These are phyloP conservation scores for Boletellus sp. DNA, from an alignment of 1,284 basidiomycete species.

Conservation along the genomic window DNA sequence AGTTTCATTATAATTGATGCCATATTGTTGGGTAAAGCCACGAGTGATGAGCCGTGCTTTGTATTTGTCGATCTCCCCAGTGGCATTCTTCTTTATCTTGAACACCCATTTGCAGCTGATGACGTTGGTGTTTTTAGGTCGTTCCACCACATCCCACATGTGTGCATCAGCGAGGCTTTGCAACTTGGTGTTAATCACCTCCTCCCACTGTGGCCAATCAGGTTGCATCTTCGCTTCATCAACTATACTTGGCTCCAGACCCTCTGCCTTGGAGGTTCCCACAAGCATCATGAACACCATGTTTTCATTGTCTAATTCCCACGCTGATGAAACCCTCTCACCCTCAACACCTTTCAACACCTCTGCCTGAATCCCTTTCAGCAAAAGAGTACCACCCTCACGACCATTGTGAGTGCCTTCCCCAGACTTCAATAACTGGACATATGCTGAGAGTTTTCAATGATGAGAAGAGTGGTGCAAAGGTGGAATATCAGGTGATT, in stretches of 20 bases:
- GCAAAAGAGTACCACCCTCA: too few relatives aligned
- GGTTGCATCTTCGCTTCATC: not conserved
- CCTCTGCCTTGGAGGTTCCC: not conserved
- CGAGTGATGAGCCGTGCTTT: not conserved
- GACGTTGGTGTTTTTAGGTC: conserved; percentile 20
- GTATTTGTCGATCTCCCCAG: not conserved
- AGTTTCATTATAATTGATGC: not conserved
- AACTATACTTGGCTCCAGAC: not conserved
- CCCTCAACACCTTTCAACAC: too few relatives aligned
- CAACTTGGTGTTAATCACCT: not conserved
- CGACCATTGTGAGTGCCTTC: too few relatives aligned
- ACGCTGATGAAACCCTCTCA: not conserved
- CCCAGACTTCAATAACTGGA: too few relatives aligned
- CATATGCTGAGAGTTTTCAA: too few relatives aligned
- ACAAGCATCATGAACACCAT: not conserved
- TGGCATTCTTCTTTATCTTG: not conserved
- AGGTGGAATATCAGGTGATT: too few relatives aligned
- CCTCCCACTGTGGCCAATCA: conserved; percentile 1
- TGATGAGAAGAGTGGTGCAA: too few relatives aligned
- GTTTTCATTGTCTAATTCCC: not conserved
- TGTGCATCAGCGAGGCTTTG: conserved; percentile 1
- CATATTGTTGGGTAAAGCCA: not conserved
- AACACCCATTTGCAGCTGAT: conserved; percentile 20
- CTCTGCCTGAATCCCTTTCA: too few relatives aligned
- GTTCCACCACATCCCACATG: conserved; percentile 15